A percentile compares a stretch with the other conserved stretches of the same genome.
phyloP scores from a whole-genome alignment of 352 stramenopile species.

The Hyaloperonospora brassicae region DNA sequence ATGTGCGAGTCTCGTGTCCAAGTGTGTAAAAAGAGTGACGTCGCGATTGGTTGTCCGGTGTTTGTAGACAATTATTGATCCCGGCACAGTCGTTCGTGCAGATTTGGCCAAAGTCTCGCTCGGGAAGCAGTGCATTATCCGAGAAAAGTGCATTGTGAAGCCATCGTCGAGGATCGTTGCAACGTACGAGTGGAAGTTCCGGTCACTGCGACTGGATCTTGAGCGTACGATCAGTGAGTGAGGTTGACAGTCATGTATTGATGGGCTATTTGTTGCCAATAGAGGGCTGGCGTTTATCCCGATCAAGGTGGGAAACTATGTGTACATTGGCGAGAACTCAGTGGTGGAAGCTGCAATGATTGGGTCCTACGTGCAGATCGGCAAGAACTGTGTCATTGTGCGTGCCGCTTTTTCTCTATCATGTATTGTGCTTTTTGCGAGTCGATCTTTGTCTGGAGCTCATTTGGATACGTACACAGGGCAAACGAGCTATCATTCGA shows the following conservation, averaged over 20 bases:
- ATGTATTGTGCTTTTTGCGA: neutral
- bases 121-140: conserved; percentile 74
- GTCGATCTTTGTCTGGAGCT: neutral
- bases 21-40: neutral
- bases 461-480: conserved; percentile 21
- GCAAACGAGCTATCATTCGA: conserved; percentile 76
- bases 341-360: conserved; percentile 81
- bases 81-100: conserved; percentile 61
- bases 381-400: conserved; percentile 82
- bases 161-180: conserved; percentile 52
- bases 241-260: neutral
- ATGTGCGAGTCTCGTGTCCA: too few relatives aligned
- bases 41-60: neutral
- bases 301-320: conserved; percentile 74
- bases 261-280: neutral
- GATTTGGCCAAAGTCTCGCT: conserved; percentile 80
- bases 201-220: too few relatives aligned
- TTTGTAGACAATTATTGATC: conserved; percentile 59
- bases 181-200: conserved; percentile 29
- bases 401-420: conserved; percentile 6
- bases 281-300: conserved; percentile 77
- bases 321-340: conserved; percentile 65
- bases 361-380: conserved; percentile 77
- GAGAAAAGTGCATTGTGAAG: conserved; percentile 61
- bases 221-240: neutral